Evolutionary conservation across 2,329 filamentous ascomycete genomes (phyloP).

Genomic region (Keithomyces neogunnii): DNA sequence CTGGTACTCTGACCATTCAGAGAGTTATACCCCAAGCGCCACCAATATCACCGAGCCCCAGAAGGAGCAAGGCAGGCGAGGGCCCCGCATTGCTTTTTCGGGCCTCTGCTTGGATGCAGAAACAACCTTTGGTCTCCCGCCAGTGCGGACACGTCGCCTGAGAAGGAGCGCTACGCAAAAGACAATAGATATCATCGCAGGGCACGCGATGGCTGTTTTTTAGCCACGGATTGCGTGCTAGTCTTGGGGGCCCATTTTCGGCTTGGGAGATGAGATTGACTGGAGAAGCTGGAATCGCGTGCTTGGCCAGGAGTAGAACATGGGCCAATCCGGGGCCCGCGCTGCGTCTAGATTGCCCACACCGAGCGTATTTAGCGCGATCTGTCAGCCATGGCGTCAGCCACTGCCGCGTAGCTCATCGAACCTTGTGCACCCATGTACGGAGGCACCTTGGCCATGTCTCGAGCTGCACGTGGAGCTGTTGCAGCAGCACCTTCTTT

Average conservation of each 20-base stretch:
- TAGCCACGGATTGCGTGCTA: conserved; percentile 16
- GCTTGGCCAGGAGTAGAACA: neutral
- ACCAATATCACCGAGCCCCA: neutral
- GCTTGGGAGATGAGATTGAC: neutral
- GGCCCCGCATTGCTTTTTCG: neutral
- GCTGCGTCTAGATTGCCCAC: neutral
- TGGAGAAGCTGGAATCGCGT: conserved; percentile 6
- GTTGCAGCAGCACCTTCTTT: neutral
- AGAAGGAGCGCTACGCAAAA: too few species aligned
- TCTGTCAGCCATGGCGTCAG: neutral
- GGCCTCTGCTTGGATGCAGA: too few species aligned
- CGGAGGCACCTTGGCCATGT: neutral
- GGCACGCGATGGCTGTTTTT: conserved; percentile 2
- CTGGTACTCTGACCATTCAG: too few species aligned
- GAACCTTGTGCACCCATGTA: neutral
- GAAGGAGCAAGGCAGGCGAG: neutral
- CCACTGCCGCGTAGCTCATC: neutral
- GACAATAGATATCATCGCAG: too few species aligned
- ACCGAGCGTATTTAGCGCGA: neutral
- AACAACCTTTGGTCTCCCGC: neutral
- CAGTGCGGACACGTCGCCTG: neutral
- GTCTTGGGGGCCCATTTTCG: conserved; percentile 1
- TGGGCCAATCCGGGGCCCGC: conserved; percentile 1
- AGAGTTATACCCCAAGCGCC: neutral
- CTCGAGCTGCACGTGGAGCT: neutral